These are phyloP conservation scores for Cystofilobasidium ferigula DNA, from an alignment of 768 basidiomycete genomes.

Conservation along the genomic window DNA sequence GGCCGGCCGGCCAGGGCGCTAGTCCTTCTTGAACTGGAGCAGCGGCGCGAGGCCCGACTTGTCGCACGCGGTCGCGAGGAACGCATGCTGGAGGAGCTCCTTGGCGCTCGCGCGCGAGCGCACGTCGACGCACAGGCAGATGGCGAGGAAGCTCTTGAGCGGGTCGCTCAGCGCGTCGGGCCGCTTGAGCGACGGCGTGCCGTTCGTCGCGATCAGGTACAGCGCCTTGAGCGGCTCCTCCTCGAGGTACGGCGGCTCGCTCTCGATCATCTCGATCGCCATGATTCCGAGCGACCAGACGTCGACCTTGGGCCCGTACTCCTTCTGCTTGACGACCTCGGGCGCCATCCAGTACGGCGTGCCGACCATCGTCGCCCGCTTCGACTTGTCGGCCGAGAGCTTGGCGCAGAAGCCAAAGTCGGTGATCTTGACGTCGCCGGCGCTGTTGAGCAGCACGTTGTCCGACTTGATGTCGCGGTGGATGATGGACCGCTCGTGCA, in stretches of 20 bases:
- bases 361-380: slow-evolving; percentile 96
- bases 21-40: slow-evolving; percentile 44
- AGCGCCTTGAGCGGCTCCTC: slow-evolving; percentile 90
- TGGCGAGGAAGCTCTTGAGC: slow-evolving; percentile 89
- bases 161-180: slow-evolving; percentile 84
- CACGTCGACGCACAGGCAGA: slow-evolving; percentile 97
- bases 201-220: slow-evolving; percentile 94
- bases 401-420: slow-evolving; percentile 97
- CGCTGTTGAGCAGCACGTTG: slow-evolving; percentile 83
- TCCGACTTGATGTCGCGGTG: slow-evolving; percentile 96
- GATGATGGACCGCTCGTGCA: slow-evolving; percentile 89
- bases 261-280: slow-evolving; percentile 98
- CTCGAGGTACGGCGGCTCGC: slow-evolving; percentile 88
- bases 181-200: slow-evolving; percentile 93
- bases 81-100: slow-evolving; percentile 86
- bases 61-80: slow-evolving; percentile 78
- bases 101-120: slow-evolving; percentile 71
- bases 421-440: slow-evolving; percentile 93
- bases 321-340: slow-evolving; percentile 95
- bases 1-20: too few species aligned
- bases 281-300: slow-evolving; percentile 96
- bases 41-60: slow-evolving; percentile 72
- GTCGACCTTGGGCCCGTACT: slow-evolving; percentile 92
- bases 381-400: slow-evolving; percentile 88
- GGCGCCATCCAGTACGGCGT: slow-evolving; percentile 99